Conservation (phyloP, 768 basidiomycete genomes). For the Hygrophoropsis aurantiaca region DNA sequence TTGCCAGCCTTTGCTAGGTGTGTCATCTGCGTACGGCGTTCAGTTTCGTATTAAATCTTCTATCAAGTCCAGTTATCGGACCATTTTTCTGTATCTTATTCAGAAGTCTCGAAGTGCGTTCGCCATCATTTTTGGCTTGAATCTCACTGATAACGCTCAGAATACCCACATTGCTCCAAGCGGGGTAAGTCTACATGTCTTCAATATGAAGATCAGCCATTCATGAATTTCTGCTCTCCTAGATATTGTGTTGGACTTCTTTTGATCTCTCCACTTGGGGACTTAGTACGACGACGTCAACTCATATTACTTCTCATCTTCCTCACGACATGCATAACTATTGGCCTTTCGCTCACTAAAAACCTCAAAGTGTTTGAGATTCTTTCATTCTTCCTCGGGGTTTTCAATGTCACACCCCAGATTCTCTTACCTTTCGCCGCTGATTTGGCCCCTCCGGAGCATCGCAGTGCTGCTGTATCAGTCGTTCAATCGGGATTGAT, state of each 20-base stretch:
- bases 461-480: slow-evolving; percentile 21
- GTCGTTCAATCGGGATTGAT: slow-evolving; percentile 33
- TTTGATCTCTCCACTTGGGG: slow-evolving; percentile 46
- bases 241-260: slow-evolving; percentile 32
- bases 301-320: slow-evolving; percentile 36
- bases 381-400: slow-evolving; percentile 36
- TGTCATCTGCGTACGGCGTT: slow-evolving; percentile 17
- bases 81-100: slow-evolving; percentile 35
- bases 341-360: slow-evolving; percentile 39
- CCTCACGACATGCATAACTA: slow-evolving; percentile 34
- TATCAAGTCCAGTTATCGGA: slow-evolving; percentile 30
- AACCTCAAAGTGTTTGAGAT: slow-evolving; percentile 31
- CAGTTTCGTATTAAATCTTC: neutral
- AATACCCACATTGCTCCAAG: slow-evolving; percentile 67
- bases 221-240: slow-evolving; percentile 4
- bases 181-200: slow-evolving; percentile 45
- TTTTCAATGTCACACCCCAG: slow-evolving; percentile 41
- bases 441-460: slow-evolving; percentile 38
- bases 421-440: slow-evolving; percentile 43
- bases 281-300: slow-evolving; percentile 43
- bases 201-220: neutral
- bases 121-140: neutral
- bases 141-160: slow-evolving; percentile 27
- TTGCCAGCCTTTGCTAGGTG: slow-evolving; percentile 76
- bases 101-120: slow-evolving; percentile 32